Evolutionary conservation across 441 rosid species (phyloP).

Genomic region (Pelargonium hybrid): DNA sequence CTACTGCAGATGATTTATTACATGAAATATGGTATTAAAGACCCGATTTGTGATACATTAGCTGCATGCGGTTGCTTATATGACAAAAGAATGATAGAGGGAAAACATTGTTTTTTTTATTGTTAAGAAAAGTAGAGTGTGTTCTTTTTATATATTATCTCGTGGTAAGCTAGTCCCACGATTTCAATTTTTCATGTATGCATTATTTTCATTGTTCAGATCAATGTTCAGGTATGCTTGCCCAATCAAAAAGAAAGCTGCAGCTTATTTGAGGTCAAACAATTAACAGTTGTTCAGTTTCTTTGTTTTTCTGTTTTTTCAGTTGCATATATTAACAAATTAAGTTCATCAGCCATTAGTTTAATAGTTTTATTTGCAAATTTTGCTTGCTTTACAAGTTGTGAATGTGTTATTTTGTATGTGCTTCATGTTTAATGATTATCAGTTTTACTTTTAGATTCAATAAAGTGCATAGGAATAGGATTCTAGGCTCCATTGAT

Average conservation of each 20-base stretch:
- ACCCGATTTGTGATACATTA: background rate
- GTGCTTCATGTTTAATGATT: background rate
- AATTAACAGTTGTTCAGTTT: background rate
- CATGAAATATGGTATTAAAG: too few relatives aligned
- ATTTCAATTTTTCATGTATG: too few relatives aligned
- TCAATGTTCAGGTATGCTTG: background rate
- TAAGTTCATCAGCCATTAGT: background rate
- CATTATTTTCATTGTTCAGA: too few relatives aligned
- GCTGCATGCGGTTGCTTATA: background rate
- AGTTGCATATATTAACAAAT: background rate
- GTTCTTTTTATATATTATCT: background rate
- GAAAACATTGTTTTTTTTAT: background rate
- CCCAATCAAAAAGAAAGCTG: background rate
- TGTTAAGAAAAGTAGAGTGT: background rate
- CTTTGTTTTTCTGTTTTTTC: background rate
- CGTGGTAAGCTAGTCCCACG: too few relatives aligned
- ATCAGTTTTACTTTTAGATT: background rate
- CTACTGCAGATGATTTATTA: too few relatives aligned
- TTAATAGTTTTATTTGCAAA: background rate
- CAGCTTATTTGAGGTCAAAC: background rate
- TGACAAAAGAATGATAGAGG: background rate
- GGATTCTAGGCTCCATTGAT: background rate
- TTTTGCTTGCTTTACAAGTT: too few relatives aligned
- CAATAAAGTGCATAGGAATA: background rate
- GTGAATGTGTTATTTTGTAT: too few relatives aligned